phyloP scores from a whole-genome alignment of 805 yeast genomes.

The Suhomyces pyralidae region DNA sequence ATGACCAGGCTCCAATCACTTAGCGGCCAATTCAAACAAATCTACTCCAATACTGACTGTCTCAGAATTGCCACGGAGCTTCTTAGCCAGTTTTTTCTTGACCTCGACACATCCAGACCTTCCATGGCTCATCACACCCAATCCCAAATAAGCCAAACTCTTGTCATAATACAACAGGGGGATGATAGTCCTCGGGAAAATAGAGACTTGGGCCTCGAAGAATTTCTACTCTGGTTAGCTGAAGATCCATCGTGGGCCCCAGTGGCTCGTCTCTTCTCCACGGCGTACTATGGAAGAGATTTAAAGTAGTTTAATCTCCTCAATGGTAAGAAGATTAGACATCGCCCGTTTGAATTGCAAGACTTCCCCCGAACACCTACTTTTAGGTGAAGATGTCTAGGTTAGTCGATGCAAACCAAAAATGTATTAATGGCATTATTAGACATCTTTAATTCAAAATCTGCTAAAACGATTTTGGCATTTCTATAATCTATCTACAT shows the following conservation, averaged over 20 bases:
- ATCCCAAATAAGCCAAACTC: not conserved
- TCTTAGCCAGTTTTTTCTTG: slow-evolving; percentile 13
- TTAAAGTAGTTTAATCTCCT: too few species aligned
- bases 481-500: not conserved
- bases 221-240: slow-evolving; percentile 14
- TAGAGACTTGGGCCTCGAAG: slow-evolving; percentile 2
- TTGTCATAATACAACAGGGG: not conserved
- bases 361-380: too few species aligned
- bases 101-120: not conserved
- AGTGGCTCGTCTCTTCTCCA: slow-evolving; percentile 12
- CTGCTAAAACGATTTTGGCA: not conserved
- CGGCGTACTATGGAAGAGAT: slow-evolving; percentile 9
- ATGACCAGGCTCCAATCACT: not conserved
- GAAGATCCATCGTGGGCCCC: not conserved
- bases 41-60: not conserved
- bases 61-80: not conserved
- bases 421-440: too few species aligned
- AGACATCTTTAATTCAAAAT: too few species aligned
- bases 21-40: not conserved
- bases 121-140: not conserved
- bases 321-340: too few species aligned
- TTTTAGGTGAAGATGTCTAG: too few species aligned
- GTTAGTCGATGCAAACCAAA: too few species aligned
- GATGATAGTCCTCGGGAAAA: not conserved
- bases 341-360: too few species aligned